Evolutionary conservation across 192 early-diverging fungal species (phyloP).

Genomic region (Oehlia diaphana): DNA sequence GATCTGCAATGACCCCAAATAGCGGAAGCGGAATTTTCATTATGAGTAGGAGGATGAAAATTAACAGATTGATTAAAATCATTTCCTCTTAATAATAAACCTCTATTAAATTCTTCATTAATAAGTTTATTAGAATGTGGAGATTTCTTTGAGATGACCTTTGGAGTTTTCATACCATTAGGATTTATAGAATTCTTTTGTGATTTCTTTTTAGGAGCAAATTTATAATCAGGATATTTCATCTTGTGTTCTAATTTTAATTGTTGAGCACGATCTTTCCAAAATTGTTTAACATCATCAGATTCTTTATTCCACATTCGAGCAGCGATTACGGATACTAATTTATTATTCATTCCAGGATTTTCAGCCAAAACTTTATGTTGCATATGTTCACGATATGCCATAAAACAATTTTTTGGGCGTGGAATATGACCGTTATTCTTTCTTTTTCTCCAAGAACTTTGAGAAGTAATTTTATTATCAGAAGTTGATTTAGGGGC

Average conservation of each 20-base stretch:
- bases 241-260: slow-evolving; percentile 29
- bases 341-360: slow-evolving; percentile 32
- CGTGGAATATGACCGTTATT: slow-evolving; percentile 36
- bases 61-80: neutral
- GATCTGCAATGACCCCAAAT: slow-evolving; percentile 26
- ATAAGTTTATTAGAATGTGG: neutral
- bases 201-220: slow-evolving; percentile 37
- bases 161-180: neutral
- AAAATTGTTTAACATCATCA: slow-evolving; percentile 23
- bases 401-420: slow-evolving; percentile 41
- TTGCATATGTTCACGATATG: slow-evolving; percentile 54
- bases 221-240: slow-evolving; percentile 41
- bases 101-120: neutral
- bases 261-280: slow-evolving; percentile 25
- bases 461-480: neutral
- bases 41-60: neutral
- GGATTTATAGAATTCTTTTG: neutral
- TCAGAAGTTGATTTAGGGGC: too few species aligned
- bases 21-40: neutral
- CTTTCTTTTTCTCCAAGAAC: slow-evolving; percentile 24
- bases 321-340: slow-evolving; percentile 34
- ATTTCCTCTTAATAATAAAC: neutral
- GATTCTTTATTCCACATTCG: slow-evolving; percentile 33
- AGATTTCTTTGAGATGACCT: neutral
- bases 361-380: slow-evolving; percentile 31